Evolutionary conservation across 2,329 filamentous ascomycete genomes (phyloP).

Genomic region (Escovopsis weberi): DNA sequence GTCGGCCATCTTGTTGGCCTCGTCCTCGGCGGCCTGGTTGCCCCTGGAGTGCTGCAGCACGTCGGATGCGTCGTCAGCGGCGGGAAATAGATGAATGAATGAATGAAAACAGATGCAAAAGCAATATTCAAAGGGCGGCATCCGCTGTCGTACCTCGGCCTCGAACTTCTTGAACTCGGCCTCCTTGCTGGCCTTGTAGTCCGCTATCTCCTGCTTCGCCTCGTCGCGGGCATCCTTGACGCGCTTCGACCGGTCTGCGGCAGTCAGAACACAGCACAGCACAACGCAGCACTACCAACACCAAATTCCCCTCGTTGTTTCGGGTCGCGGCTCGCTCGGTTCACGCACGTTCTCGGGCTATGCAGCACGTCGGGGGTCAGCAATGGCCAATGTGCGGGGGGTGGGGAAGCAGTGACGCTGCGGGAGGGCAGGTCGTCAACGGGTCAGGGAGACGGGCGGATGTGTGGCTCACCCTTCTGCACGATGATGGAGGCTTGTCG

Average conservation of each 20-base stretch:
- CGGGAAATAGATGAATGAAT: not conserved
- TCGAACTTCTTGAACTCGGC: slow-evolving; percentile 92
- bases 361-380: slow-evolving; percentile 2
- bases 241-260: slow-evolving; percentile 65
- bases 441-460: slow-evolving; percentile 3
- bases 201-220: slow-evolving; percentile 94
- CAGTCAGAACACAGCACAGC: not conserved
- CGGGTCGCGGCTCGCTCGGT: not conserved
- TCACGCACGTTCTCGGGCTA: slow-evolving; percentile 75
- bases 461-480: slow-evolving; percentile 58
- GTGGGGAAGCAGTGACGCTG: not conserved
- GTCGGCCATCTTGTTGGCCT: slow-evolving; percentile 71
- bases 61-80: not conserved
- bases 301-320: too few species aligned
- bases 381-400: slow-evolving; percentile 1
- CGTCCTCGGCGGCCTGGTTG: slow-evolving; percentile 62
- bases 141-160: slow-evolving; percentile 35
- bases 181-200: slow-evolving; percentile 81
- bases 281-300: not conserved
- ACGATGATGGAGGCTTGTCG: slow-evolving; percentile 98
- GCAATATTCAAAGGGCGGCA: too few species aligned
- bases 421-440: too few species aligned
- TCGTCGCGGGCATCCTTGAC: slow-evolving; percentile 94
- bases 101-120: too few species aligned
- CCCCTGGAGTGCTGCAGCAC: slow-evolving; percentile 66